Conservation (phyloP, 345 rosid genomes). For the Hypericum perforatum region DNA sequence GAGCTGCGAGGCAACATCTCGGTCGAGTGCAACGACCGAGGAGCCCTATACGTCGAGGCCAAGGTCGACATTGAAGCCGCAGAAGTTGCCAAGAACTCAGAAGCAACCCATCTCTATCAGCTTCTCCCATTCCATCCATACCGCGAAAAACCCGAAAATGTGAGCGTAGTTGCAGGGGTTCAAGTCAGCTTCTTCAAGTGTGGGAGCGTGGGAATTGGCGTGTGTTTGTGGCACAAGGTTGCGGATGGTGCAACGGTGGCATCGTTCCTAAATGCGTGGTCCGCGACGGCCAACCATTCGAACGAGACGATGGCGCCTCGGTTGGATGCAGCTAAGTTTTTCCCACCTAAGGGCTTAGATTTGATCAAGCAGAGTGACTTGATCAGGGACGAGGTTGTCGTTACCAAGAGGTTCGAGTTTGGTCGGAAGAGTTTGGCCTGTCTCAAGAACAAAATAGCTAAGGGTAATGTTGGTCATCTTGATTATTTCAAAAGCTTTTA, state of each 20-base stretch:
- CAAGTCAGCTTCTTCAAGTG: constrained; percentile 30
- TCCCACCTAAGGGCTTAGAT: constrained; percentile 23
- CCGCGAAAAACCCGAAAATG: neutral
- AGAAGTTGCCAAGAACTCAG: constrained; percentile 18
- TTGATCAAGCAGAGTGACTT: constrained; percentile 4
- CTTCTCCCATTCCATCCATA: constrained; percentile 16
- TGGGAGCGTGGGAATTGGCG: constrained; percentile 23
- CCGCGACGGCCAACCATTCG: constrained; percentile 20
- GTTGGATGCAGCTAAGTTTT: constrained; percentile 17
- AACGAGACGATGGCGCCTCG: constrained; percentile 5
- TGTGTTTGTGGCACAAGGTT: constrained; percentile 25
- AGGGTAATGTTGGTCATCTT: neutral
- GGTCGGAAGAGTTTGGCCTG: no score
- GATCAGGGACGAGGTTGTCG: neutral
- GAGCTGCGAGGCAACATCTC: constrained; percentile 21
- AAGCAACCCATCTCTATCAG: constrained; percentile 11
- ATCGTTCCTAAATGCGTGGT: constrained; percentile 23
- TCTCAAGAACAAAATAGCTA: no score
- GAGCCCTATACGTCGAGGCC: constrained; percentile 29
- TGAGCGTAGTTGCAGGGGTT: constrained; percentile 11
- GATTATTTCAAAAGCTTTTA: no score
- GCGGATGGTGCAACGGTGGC: constrained; percentile 20
- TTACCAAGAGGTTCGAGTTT: neutral
- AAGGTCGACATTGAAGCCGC: constrained; percentile 16
- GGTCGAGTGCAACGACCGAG: constrained; percentile 37